phyloP scores from a whole-genome alignment of 148 eudicot species.

The Chenopodium formosanum region DNA sequence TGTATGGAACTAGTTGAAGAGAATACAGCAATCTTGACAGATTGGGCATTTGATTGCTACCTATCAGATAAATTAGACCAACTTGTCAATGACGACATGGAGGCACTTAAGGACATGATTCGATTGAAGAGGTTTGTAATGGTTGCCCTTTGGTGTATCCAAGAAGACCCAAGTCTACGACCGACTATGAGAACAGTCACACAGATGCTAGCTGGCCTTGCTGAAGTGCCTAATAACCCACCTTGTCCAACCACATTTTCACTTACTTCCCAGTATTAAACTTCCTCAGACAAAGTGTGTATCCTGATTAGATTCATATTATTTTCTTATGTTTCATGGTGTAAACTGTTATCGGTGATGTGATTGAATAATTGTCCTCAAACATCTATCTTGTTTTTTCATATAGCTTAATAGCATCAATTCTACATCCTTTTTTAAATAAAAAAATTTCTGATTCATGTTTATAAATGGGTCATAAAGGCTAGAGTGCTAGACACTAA shows the following conservation, averaged over 20 bases:
- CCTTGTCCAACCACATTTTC: conserved; percentile 31
- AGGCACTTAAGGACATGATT: conserved; percentile 7
- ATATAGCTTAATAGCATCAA: too few species aligned
- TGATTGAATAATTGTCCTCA: too few species aligned
- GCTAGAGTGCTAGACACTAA: too few species aligned
- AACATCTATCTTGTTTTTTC: too few species aligned
- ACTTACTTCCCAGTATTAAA: neutral
- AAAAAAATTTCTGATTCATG: too few species aligned
- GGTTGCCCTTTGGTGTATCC: conserved; percentile 48
- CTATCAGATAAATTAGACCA: conserved; percentile 14
- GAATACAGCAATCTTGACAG: conserved; percentile 28
- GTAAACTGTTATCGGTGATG: too few species aligned
- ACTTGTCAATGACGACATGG: conserved; percentile 22
- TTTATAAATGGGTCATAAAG: too few species aligned
- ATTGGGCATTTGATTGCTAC: conserved; percentile 47
- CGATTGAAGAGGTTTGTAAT: conserved; percentile 22
- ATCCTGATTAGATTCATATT: neutral
- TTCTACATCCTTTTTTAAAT: too few species aligned
- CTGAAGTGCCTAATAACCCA: conserved; percentile 32
- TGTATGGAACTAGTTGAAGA: conserved; percentile 9
- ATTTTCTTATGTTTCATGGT: too few species aligned
- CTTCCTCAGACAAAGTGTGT: neutral
- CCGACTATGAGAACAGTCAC: conserved; percentile 43
- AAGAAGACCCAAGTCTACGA: conserved; percentile 45
- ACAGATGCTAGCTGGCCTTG: conserved; percentile 38